Evolutionary conservation across 2,329 filamentous ascomycete genomes (phyloP).

Genomic region (Coniella vitis): DNA sequence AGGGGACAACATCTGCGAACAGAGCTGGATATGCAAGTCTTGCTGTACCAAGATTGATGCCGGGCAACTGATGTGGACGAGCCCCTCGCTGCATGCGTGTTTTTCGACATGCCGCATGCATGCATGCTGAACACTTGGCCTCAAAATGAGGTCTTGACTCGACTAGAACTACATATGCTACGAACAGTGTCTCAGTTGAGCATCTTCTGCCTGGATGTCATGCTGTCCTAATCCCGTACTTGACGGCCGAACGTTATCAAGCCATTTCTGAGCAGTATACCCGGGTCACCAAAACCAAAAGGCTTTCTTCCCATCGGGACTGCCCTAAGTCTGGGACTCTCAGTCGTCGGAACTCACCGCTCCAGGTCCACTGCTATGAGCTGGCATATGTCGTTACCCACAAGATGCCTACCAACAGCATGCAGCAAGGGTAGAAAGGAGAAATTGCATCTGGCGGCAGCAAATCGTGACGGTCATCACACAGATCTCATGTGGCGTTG

Average conservation of each 20-base stretch:
- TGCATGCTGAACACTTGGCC: neutral
- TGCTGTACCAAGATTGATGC: no score
- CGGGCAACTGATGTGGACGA: no score
- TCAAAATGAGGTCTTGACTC: neutral
- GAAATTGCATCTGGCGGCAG: neutral
- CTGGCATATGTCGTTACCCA: neutral
- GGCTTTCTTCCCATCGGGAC: neutral
- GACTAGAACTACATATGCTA: neutral
- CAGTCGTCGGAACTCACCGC: neutral
- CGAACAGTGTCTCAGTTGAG: neutral
- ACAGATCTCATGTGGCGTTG: neutral
- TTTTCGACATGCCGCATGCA: neutral
- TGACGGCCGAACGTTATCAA: neutral
- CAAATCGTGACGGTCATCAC: slow-evolving; percentile 2
- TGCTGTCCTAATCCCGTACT: neutral
- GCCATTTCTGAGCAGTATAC: neutral
- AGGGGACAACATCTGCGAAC: neutral
- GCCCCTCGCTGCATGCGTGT: no score
- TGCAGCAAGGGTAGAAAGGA: neutral
- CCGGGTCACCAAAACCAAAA: neutral
- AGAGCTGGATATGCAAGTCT: neutral
- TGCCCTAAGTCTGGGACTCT: neutral
- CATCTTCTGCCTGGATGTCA: neutral
- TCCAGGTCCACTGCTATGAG: no score
- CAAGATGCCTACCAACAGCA: neutral